Percentiles rank a stretch among this genome's conserved stretches.
phyloP scores from a whole-genome alignment of 306 rosid genomes.

The Sindora glabra region DNA sequence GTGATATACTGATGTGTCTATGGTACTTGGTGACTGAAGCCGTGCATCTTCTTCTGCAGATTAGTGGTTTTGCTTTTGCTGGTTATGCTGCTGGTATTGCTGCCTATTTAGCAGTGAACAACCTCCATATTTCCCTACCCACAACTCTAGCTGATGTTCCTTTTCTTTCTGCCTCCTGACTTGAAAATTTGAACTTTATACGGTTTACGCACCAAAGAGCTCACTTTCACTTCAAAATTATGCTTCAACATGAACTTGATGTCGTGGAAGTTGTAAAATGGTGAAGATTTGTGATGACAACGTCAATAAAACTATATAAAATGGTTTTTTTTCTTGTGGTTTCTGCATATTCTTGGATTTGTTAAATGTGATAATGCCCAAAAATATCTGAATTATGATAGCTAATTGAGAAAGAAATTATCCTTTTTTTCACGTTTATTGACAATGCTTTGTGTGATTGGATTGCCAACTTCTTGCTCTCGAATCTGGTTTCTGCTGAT shows the following conservation, averaged over 20 bases:
- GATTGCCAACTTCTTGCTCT: no score
- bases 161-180: conserved; percentile 53
- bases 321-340: not conserved
- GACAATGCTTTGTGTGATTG: no score
- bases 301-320: not conserved
- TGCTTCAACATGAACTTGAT: not conserved
- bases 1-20: not conserved
- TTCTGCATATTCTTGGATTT: not conserved
- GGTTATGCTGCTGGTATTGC: conserved; percentile 92
- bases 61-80: conserved; percentile 89
- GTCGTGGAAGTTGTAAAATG: not conserved
- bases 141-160: conserved; percentile 69
- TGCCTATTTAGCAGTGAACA: conserved; percentile 58
- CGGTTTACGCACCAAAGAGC: not conserved
- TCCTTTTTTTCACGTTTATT: no score
- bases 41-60: conserved; percentile 38
- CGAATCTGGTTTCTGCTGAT: no score
- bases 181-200: conserved; percentile 5
- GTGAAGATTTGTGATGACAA: conserved; percentile 1
- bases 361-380: not conserved
- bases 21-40: not conserved
- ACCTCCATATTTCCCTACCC: conserved; percentile 54
- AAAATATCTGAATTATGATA: not conserved
- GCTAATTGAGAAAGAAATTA: not conserved
- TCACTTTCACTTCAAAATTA: not conserved